These are phyloP conservation scores for Chytridium lagenaria DNA, from an alignment of 371 early-diverging fungal genomes.

Conservation along the genomic window DNA sequence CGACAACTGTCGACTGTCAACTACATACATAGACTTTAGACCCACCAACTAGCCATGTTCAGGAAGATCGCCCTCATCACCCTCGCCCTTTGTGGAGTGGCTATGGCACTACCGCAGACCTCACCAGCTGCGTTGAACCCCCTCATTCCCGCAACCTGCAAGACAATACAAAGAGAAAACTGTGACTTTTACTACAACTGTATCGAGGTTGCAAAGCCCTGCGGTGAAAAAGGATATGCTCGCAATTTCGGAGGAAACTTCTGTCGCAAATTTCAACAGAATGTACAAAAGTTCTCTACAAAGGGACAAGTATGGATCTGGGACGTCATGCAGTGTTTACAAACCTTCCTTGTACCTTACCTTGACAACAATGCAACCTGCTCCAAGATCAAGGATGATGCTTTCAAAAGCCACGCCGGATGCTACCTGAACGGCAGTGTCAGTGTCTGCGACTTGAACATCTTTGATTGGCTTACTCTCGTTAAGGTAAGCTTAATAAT, in stretches of 20 bases:
- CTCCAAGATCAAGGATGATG: not conserved
- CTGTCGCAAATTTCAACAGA: not conserved
- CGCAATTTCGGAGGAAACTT: not conserved
- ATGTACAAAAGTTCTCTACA: not conserved
- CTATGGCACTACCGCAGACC: too few relatives aligned
- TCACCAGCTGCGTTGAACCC: not conserved
- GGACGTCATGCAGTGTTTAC: slow-evolving; percentile 1
- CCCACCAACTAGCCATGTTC: too few relatives aligned
- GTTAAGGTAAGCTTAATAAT: not conserved
- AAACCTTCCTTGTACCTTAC: not conserved
- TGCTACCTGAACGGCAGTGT: not conserved
- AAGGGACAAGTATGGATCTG: not conserved
- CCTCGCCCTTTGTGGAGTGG: too few relatives aligned
- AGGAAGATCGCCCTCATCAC: too few relatives aligned
- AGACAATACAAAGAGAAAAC: not conserved
- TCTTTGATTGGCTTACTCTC: not conserved
- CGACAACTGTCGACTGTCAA: too few relatives aligned
- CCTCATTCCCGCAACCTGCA: not conserved
- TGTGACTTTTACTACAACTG: slow-evolving; percentile 14
- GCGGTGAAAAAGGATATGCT: not conserved
- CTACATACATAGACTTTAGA: too few relatives aligned
- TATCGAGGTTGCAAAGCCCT: not conserved
- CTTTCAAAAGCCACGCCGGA: not conserved
- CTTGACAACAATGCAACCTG: not conserved
- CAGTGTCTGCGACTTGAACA: not conserved